Evolutionary conservation across 768 basidiomycete species (phyloP).

Genomic region (Tephrocybe sp.): DNA sequence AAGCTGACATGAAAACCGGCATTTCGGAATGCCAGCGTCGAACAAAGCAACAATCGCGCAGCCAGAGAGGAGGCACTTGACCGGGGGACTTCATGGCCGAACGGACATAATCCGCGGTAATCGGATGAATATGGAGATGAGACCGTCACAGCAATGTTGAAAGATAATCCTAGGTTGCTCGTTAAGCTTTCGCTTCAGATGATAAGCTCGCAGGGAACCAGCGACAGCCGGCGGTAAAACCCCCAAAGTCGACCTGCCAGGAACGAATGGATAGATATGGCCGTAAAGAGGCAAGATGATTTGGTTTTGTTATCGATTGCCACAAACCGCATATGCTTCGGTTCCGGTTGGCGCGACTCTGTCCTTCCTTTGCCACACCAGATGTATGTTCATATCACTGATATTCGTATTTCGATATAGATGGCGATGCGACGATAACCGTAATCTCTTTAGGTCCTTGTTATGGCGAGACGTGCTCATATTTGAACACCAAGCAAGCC

Average conservation of each 20-base stretch:
- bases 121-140: not conserved
- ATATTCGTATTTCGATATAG: not conserved
- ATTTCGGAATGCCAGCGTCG: conserved; percentile 1
- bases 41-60: conserved; percentile 10
- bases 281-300: not conserved
- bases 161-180: not conserved
- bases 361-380: not conserved
- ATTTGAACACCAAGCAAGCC: no score
- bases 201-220: not conserved
- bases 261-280: not conserved
- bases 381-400: not conserved
- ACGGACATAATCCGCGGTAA: not conserved
- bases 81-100: not conserved
- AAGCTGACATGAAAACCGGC: conserved; percentile 12
- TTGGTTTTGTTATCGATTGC: not conserved
- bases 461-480: no score
- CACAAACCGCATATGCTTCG: not conserved
- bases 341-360: not conserved
- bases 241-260: not conserved
- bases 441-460: no score
- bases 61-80: not conserved
- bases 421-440: no score
- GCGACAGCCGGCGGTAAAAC: not conserved
- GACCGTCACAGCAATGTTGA: not conserved
- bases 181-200: not conserved